Percentiles rank a stretch among this genome's conserved stretches.
These are phyloP conservation scores for Polygonum maritimum DNA, from an alignment of 148 eudicot genomes.

Conservation along the genomic window DNA sequence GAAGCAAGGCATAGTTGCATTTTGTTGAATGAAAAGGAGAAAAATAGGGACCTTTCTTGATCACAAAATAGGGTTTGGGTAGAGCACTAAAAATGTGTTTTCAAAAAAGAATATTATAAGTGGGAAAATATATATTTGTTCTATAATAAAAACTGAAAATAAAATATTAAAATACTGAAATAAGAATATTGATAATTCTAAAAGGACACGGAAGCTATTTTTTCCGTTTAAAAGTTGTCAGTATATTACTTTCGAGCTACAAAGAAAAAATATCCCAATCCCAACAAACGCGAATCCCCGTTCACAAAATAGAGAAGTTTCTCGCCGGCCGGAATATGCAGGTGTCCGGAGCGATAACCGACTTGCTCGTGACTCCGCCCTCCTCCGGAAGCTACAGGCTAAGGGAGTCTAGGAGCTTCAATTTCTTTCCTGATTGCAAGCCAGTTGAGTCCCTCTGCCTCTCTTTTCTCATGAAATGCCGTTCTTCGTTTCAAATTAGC, in stretches of 20 bases:
- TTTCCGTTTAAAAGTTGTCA: not conserved
- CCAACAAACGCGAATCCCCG: not conserved
- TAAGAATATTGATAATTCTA: not conserved
- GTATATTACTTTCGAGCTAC: not conserved
- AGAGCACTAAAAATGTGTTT: not conserved
- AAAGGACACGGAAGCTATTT: not conserved
- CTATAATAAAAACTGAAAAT: not conserved
- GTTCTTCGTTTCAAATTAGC: not conserved
- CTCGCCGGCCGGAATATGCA: constrained; percentile 24
- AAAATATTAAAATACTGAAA: not conserved
- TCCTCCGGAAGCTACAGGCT: constrained; percentile 27
- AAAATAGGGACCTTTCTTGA: no score
- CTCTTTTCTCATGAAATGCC: constrained; percentile 22
- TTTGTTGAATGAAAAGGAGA: no score
- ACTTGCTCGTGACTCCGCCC: constrained; percentile 35
- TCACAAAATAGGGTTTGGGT: not conserved
- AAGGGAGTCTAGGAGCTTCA: constrained; percentile 21
- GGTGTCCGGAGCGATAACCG: constrained; percentile 37
- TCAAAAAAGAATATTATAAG: not conserved
- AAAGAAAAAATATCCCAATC: constrained; percentile 7
- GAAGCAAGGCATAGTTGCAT: no score
- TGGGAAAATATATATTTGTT: no score
- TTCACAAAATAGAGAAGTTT: not conserved
- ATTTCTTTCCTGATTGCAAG: constrained; percentile 22
- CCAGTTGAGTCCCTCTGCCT: constrained; percentile 10